Percentiles rank a stretch among this genome's conserved stretches.
Evolutionary conservation across 208 protist genomes (phyloP).

Genomic region (Entamoeba histolytica): DNA sequence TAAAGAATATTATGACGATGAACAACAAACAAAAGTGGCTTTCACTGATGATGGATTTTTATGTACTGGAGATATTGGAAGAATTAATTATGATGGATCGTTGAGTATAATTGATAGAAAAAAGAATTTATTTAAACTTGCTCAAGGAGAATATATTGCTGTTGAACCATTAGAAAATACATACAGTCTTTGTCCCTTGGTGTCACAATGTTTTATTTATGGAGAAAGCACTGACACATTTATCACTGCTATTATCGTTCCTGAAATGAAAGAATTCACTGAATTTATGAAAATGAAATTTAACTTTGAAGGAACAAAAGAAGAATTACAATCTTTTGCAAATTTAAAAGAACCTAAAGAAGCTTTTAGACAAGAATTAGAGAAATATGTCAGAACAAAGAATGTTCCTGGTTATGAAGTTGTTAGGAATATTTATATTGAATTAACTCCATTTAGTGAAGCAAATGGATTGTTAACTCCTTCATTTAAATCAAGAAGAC

Average conservation of each 20-base stretch:
- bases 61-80: constrained; percentile 13
- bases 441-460: not conserved
- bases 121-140: constrained; percentile 5
- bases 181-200: not conserved
- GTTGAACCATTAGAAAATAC: not conserved
- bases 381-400: not conserved
- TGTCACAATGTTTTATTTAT: not conserved
- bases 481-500: constrained; percentile 11
- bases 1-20: constrained; percentile 13
- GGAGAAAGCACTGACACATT: not conserved
- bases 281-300: not conserved
- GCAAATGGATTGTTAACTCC: constrained; percentile 6
- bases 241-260: not conserved
- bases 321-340: not conserved
- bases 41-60: constrained; percentile 16
- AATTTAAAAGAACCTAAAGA: not conserved
- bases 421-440: not conserved
- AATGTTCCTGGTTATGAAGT: not conserved
- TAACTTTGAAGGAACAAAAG: not conserved
- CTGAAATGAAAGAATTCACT: not conserved
- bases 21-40: not conserved
- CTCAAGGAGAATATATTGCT: constrained; percentile 11
- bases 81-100: not conserved
- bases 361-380: not conserved
- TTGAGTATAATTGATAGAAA: constrained; percentile 6